Percentiles rank a stretch among this genome's conserved stretches.
Evolutionary conservation across 257 asterid species (phyloP).

Genomic region (Leptodermis oblonga): DNA sequence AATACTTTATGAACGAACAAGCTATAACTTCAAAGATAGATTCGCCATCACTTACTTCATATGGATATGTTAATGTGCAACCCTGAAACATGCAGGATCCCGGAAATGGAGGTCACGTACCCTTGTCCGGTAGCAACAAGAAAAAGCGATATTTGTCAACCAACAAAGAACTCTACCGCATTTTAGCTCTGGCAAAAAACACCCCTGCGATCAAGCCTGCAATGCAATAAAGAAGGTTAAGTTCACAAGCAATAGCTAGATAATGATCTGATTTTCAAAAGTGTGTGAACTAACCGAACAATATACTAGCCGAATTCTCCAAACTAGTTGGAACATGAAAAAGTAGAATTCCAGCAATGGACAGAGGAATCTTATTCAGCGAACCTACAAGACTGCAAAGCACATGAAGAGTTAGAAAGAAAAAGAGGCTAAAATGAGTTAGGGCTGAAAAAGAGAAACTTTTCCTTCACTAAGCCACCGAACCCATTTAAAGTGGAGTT

Average conservation of each 20-base stretch:
- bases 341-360: constrained; percentile 79
- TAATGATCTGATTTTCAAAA: neutral
- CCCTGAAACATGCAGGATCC: neutral
- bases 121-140: neutral
- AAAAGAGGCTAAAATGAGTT: neutral
- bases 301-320: constrained; percentile 79
- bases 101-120: neutral
- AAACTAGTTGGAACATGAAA: constrained; percentile 78
- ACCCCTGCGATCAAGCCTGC: constrained; percentile 87
- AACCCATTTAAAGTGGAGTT: neutral
- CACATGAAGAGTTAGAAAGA: constrained; percentile 4
- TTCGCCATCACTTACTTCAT: neutral
- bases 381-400: constrained; percentile 85
- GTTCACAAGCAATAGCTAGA: constrained; percentile 3
- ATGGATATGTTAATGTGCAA: no score
- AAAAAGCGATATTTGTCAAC: neutral
- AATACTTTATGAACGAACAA: neutral
- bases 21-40: neutral
- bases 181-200: constrained; percentile 79
- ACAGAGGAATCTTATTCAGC: constrained; percentile 87
- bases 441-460: neutral
- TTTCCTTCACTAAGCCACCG: neutral
- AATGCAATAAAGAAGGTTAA: constrained; percentile 1
- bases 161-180: constrained; percentile 48
- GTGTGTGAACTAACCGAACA: constrained; percentile 52